Percentiles rank a stretch among this genome's conserved stretches.
Evolutionary conservation across 2,329 filamentous ascomycete genomes (phyloP).

Genomic region (Penicillium sp.): DNA sequence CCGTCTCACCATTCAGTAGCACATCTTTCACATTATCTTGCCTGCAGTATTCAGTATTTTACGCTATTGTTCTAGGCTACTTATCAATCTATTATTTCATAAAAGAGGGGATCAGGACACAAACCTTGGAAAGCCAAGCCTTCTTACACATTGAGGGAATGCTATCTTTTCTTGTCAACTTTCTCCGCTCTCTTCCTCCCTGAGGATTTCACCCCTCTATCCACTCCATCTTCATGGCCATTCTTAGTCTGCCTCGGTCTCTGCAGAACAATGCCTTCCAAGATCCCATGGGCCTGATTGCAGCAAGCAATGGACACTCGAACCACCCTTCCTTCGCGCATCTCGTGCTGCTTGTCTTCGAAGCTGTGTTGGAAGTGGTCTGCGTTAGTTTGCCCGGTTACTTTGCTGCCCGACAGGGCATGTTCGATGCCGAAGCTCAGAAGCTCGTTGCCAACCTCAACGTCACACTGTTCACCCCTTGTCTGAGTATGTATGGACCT

Average conservation of each 20-base stretch:
- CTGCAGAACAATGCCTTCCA: conserved; percentile 40
- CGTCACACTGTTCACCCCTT: conserved; percentile 92
- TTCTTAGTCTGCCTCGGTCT: conserved; percentile 48
- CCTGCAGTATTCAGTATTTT: background rate
- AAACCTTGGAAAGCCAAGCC: background rate
- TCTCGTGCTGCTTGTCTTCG: conserved; percentile 78
- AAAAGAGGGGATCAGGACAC: background rate
- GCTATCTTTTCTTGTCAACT: conserved; percentile 7
- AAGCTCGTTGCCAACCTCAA: conserved; percentile 97
- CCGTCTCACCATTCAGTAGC: too few species aligned
- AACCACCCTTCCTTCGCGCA: conserved; percentile 51
- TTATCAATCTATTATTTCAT: background rate
- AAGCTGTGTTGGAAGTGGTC: conserved; percentile 90
- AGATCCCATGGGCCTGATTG: conserved; percentile 20
- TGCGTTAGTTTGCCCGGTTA: conserved; percentile 94
- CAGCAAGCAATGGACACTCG: conserved; percentile 26
- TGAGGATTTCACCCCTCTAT: conserved; percentile 8
- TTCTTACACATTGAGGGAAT: conserved; percentile 1
- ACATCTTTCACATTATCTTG: background rate
- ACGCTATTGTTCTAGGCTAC: background rate
- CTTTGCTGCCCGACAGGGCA: conserved; percentile 79
- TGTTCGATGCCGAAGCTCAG: conserved; percentile 93
- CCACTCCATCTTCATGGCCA: conserved; percentile 30
- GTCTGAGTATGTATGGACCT: conserved; percentile 63
- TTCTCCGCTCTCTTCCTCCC: conserved; percentile 5